phyloP scores from a whole-genome alignment of 2,329 filamentous ascomycete genomes.

The Claviceps arundinis region DNA sequence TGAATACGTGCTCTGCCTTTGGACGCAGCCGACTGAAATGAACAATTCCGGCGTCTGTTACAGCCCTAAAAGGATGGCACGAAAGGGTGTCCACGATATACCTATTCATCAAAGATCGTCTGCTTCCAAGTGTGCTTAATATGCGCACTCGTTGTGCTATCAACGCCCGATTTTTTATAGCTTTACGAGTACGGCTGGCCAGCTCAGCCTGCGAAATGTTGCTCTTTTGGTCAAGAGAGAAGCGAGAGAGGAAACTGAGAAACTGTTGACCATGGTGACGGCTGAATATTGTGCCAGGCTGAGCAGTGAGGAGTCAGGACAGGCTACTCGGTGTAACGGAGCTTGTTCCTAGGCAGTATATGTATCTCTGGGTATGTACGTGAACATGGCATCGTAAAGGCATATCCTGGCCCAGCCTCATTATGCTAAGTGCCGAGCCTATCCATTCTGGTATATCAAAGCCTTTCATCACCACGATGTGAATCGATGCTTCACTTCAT shows the following conservation, averaged over 20 bases:
- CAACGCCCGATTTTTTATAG: no score
- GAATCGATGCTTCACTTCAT: constrained; percentile 7
- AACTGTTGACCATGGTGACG: not conserved
- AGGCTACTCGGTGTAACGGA: not conserved
- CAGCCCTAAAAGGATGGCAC: no score
- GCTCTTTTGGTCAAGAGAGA: not conserved
- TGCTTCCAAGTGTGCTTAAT: no score
- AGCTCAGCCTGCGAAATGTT: not conserved
- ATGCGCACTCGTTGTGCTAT: no score
- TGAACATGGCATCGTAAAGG: no score
- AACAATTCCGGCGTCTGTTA: no score
- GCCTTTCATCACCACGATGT: no score
- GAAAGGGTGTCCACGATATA: no score
- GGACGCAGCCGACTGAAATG: no score
- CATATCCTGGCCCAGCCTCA: not conserved
- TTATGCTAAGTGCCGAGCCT: not conserved
- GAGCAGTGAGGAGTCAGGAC: not conserved
- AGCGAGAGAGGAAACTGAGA: not conserved
- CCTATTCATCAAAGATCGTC: no score
- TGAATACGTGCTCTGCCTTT: no score
- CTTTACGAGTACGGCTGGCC: not conserved
- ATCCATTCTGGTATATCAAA: not conserved
- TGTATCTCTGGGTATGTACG: not conserved
- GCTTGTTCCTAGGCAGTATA: not conserved
- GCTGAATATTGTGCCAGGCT: no score